Evolutionary conservation across 2,329 filamentous ascomycete genomes (phyloP).

Genomic region (Scytalidium lignicola): DNA sequence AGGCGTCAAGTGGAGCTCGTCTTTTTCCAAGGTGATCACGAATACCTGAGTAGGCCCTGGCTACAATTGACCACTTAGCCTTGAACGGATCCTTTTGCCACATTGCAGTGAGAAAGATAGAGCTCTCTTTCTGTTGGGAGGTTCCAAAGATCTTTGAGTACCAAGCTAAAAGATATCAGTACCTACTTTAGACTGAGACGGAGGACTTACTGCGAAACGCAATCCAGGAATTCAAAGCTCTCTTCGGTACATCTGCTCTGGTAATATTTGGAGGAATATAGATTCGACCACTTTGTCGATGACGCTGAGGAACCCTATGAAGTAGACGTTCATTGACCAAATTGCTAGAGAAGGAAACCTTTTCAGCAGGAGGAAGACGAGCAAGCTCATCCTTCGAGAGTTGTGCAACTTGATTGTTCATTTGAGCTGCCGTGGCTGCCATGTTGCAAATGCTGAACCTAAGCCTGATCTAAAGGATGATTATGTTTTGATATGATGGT

Average conservation of each 20-base stretch:
- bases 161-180: slow-evolving; percentile 4
- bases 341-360: background rate
- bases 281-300: background rate
- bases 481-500: background rate
- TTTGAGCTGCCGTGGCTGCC: background rate
- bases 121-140: slow-evolving; percentile 18
- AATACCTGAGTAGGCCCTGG: slow-evolving; percentile 17
- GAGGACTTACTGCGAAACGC: slow-evolving; percentile 10
- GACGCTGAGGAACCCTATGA: background rate
- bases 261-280: background rate
- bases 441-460: background rate
- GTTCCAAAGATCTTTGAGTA: slow-evolving; percentile 11
- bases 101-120: slow-evolving; percentile 11
- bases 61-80: slow-evolving; percentile 17
- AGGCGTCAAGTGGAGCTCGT: slow-evolving; percentile 12
- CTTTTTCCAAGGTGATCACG: slow-evolving; percentile 14
- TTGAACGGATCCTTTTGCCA: slow-evolving; percentile 19
- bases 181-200: background rate
- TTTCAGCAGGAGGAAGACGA: background rate
- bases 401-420: background rate
- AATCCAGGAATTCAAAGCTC: slow-evolving; percentile 15
- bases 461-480: background rate
- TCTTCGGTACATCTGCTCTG: background rate
- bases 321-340: background rate
- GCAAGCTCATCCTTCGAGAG: background rate